Evolutionary conservation across 805 yeast species (phyloP).

Genomic region (Yamadazyma nakazawae): DNA sequence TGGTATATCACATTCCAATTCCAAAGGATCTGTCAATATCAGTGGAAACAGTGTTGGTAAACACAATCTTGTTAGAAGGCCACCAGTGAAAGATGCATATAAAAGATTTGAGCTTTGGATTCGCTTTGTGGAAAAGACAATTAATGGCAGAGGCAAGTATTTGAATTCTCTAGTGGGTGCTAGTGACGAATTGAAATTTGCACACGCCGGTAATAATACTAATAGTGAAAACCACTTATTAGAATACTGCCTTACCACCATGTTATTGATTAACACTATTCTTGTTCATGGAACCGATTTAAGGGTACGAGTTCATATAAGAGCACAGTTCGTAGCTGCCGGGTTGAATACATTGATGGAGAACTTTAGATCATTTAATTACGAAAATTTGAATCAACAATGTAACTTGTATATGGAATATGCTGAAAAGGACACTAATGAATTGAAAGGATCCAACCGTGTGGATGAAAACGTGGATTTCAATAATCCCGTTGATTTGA

Average conservation of each 20-base stretch:
- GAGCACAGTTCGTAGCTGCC: constrained; percentile 56
- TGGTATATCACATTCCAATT: background rate
- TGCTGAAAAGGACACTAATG: constrained; percentile 54
- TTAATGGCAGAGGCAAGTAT: constrained; percentile 79
- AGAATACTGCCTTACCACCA: constrained; percentile 69
- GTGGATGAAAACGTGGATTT: constrained; percentile 49
- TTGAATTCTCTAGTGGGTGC: constrained; percentile 93
- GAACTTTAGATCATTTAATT: constrained; percentile 49
- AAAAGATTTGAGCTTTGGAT: constrained; percentile 72
- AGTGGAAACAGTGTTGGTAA: constrained; percentile 24
- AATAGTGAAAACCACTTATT: constrained; percentile 52
- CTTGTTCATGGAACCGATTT: constrained; percentile 44
- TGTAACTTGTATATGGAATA: constrained; percentile 57
- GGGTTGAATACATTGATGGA: constrained; percentile 54
- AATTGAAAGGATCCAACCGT: constrained; percentile 32
- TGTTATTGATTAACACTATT: constrained; percentile 68
- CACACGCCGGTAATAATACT: constrained; percentile 43
- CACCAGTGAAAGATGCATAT: constrained; percentile 34
- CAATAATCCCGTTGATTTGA: constrained; percentile 69
- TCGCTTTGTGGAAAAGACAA: constrained; percentile 56
- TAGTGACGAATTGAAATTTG: constrained; percentile 67
- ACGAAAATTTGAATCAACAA: constrained; percentile 61
- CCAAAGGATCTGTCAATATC: constrained; percentile 26
- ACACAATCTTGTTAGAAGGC: constrained; percentile 31
- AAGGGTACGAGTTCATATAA: constrained; percentile 51